These are phyloP conservation scores for Nakazawaea ambrosiae DNA, from an alignment of 805 yeast species.

Conservation along the genomic window DNA sequence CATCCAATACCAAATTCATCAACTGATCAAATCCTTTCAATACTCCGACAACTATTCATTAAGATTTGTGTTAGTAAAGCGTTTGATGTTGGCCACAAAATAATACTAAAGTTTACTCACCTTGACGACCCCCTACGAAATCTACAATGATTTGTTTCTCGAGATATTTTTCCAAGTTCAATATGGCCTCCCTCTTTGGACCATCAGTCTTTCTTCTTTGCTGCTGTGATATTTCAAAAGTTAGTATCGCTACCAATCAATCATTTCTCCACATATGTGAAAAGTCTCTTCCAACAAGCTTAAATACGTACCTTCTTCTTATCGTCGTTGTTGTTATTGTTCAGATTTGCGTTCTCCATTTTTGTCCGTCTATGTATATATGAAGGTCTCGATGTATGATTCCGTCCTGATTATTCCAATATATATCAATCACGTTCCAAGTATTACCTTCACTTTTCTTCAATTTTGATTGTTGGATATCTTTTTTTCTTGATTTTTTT, in stretches of 20 bases:
- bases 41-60: conserved; percentile 55
- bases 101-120: conserved; percentile 19
- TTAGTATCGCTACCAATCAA: conserved; percentile 1
- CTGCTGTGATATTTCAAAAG: background rate
- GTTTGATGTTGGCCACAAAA: background rate
- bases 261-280: background rate
- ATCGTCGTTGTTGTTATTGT: conserved; percentile 4
- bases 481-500: too few species aligned
- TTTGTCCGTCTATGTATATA: background rate
- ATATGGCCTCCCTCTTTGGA: conserved; percentile 87
- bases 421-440: too few species aligned
- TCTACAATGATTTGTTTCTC: conserved; percentile 71
- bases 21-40: conserved; percentile 81
- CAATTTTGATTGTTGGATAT: too few species aligned
- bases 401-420: too few species aligned
- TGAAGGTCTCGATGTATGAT: too few species aligned
- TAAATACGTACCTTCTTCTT: conserved; percentile 6
- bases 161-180: conserved; percentile 70
- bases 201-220: conserved; percentile 10
- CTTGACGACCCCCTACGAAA: conserved; percentile 78
- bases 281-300: background rate
- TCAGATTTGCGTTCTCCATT: background rate
- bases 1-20: conserved; percentile 72
- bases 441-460: too few species aligned
- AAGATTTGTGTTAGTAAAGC: background rate